Evolutionary conservation across 2,329 filamentous ascomycete genomes (phyloP).

Genomic region (Colletotrichum tanaceti): DNA sequence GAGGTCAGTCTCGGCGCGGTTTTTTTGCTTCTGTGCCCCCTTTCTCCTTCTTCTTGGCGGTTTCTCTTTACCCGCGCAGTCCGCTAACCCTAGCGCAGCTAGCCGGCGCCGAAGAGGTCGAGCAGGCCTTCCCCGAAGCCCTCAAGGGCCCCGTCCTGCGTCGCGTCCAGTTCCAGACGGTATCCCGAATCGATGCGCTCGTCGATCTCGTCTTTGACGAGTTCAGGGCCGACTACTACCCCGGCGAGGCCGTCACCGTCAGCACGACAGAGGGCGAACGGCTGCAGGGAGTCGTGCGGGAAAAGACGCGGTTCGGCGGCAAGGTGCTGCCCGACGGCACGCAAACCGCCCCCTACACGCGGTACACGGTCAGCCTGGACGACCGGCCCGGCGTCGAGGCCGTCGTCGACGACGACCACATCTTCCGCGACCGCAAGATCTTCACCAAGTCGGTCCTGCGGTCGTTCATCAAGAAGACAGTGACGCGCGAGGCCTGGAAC

Average conservation of each 20-base stretch:
- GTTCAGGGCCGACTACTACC: constrained; percentile 91
- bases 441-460: constrained; percentile 96
- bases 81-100: constrained; percentile 59
- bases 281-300: constrained; percentile 79
- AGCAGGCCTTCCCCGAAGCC: constrained; percentile 90
- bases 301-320: constrained; percentile 82
- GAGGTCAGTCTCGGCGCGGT: constrained; percentile 71
- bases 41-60: too few species aligned
- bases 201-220: constrained; percentile 77
- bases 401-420: constrained; percentile 82
- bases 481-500: constrained; percentile 91
- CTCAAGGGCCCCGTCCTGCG: constrained; percentile 91
- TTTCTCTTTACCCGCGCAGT: background rate
- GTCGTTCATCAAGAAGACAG: constrained; percentile 93
- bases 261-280: constrained; percentile 76
- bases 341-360: constrained; percentile 76
- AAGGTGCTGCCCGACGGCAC: constrained; percentile 74
- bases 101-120: constrained; percentile 86
- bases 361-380: constrained; percentile 83
- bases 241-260: constrained; percentile 85
- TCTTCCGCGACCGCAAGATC: constrained; percentile 86
- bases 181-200: constrained; percentile 87
- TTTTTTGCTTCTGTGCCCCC: background rate
- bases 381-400: constrained; percentile 77
- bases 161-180: constrained; percentile 89